These are phyloP conservation scores for Solanum ahanhuiri DNA, from an alignment of 257 asterid species.

Conservation along the genomic window DNA sequence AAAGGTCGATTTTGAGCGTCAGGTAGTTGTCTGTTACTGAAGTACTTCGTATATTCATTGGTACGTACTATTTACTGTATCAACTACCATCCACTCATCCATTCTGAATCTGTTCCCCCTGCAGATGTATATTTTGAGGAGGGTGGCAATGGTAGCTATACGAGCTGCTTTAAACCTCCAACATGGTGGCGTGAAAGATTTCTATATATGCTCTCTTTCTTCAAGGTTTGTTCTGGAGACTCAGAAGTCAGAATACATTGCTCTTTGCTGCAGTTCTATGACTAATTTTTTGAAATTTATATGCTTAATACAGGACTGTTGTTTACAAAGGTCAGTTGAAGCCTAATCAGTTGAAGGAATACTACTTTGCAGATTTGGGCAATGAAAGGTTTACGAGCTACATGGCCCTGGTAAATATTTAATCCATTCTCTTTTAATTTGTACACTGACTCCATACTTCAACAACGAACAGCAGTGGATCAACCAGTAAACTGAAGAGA, in stretches of 20 bases:
- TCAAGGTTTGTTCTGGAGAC: constrained; percentile 53
- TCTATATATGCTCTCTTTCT: constrained; percentile 94
- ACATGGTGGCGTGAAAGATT: constrained; percentile 75
- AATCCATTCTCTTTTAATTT: constrained; percentile 76
- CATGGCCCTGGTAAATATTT: constrained; percentile 99
- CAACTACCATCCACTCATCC: background rate
- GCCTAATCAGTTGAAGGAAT: constrained; percentile 81
- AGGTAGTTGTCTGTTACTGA: constrained; percentile 35
- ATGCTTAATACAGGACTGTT: constrained; percentile 55
- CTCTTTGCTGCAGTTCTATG: background rate
- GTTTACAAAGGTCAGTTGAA: constrained; percentile 99
- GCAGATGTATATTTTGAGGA: constrained; percentile 94
- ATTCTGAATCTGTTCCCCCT: background rate
- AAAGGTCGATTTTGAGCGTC: constrained; percentile 83
- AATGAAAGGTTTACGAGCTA: constrained; percentile 99
- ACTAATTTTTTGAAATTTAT: background rate
- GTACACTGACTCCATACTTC: constrained; percentile 93
- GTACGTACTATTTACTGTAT: background rate
- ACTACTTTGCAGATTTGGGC: constrained; percentile 95
- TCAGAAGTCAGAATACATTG: background rate
- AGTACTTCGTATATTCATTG: background rate
- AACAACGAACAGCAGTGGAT: constrained; percentile 93
- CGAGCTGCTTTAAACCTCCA: constrained; percentile 97
- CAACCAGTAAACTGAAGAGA: constrained; percentile 67
- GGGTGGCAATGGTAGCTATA: constrained; percentile 97